Evolutionary conservation across 2,329 filamentous ascomycete genomes (phyloP).

Genomic region (Cyanodermella asteris): DNA sequence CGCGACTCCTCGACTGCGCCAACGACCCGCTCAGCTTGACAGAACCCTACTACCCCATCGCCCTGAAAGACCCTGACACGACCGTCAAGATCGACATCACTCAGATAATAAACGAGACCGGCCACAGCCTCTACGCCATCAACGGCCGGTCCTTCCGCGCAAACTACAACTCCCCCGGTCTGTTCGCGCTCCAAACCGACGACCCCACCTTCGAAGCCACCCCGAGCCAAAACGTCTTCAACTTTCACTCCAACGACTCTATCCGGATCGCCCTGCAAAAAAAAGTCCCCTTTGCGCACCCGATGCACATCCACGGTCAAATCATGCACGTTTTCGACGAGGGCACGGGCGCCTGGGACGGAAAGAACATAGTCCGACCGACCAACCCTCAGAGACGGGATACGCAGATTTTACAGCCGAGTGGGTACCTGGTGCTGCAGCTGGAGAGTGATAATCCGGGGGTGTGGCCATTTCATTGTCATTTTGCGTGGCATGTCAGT

Average conservation of each 20-base stretch:
- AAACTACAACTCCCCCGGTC: conserved; percentile 18
- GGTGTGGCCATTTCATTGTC: conserved; percentile 17
- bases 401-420: conserved; percentile 10
- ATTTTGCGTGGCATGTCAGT: conserved; percentile 30
- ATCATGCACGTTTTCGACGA: conserved; percentile 21
- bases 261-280: conserved; percentile 18
- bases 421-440: conserved; percentile 16
- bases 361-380: conserved; percentile 15
- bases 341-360: conserved; percentile 20
- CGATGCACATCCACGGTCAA: conserved; percentile 26
- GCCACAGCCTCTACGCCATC: conserved; percentile 11
- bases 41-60: conserved; percentile 9
- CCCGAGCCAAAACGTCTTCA: conserved; percentile 15
- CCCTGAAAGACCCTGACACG: conserved; percentile 4
- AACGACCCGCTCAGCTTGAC: conserved; percentile 9
- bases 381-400: conserved; percentile 16
- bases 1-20: conserved; percentile 5
- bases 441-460: conserved; percentile 8
- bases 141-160: conserved; percentile 11
- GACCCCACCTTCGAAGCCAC: conserved; percentile 12
- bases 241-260: conserved; percentile 16
- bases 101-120: conserved; percentile 9
- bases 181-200: conserved; percentile 14
- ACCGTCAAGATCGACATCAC: conserved; percentile 8
- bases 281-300: conserved; percentile 8